Conservation (phyloP, 441 rosid species). For the Adansonia rubrostipa region DNA sequence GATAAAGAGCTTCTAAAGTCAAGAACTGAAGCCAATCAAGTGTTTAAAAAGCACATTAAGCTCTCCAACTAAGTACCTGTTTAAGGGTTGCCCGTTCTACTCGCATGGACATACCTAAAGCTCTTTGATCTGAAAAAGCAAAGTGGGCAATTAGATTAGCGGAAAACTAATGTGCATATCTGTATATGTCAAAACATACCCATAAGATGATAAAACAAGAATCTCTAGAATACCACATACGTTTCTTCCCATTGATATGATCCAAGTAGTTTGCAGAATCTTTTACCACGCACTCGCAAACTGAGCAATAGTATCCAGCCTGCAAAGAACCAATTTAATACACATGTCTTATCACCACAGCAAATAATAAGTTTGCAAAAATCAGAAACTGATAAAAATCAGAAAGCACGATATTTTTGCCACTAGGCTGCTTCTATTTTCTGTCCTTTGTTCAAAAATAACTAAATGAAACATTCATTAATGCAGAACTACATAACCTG, state of each 20-base stretch:
- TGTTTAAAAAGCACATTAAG: neutral
- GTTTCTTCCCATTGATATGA: slow-evolving; percentile 98
- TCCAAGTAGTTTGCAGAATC: slow-evolving; percentile 98
- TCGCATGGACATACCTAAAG: slow-evolving; percentile 99
- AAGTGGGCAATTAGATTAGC: slow-evolving; percentile 25
- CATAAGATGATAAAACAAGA: slow-evolving; percentile 17
- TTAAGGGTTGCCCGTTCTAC: slow-evolving; percentile 89
- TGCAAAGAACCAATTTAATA: slow-evolving; percentile 42
- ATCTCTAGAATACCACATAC: slow-evolving; percentile 44
- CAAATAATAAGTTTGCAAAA: too few species aligned
- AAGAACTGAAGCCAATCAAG: neutral
- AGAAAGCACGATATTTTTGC: neutral
- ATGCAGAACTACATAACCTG: neutral
- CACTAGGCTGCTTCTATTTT: neutral
- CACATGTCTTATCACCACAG: neutral
- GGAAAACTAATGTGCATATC: slow-evolving; percentile 15
- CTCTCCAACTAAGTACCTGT: slow-evolving; percentile 52
- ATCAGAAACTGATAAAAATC: neutral
- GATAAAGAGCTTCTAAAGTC: neutral
- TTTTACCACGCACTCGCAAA: slow-evolving; percentile 96
- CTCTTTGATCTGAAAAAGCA: slow-evolving; percentile 80
- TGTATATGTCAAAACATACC: neutral
- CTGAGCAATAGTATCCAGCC: slow-evolving; percentile 97
- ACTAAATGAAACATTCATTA: neutral
- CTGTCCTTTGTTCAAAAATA: neutral